Conservation (phyloP, 192 early-diverging fungal genomes). For the Coemansia aciculifera region DNA sequence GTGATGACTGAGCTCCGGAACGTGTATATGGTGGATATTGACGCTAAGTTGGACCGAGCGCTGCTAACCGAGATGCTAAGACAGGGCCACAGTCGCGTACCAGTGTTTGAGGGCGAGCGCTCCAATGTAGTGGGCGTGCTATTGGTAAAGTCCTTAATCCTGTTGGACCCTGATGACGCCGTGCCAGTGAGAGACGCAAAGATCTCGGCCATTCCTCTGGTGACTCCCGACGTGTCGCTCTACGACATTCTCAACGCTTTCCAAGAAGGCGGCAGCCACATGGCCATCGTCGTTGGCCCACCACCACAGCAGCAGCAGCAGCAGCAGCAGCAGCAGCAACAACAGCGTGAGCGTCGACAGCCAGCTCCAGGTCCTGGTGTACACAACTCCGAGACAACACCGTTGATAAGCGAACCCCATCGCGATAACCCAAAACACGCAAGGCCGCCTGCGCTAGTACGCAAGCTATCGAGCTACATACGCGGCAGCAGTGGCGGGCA, state of each 20-base stretch:
- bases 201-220: slow-evolving; percentile 52
- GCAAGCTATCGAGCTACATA: slow-evolving; percentile 43
- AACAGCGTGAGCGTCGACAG: neutral
- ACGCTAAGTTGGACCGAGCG: slow-evolving; percentile 60
- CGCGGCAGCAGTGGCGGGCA: slow-evolving; percentile 7
- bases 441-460: slow-evolving; percentile 26
- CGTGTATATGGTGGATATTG: slow-evolving; percentile 66
- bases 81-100: slow-evolving; percentile 76
- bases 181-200: slow-evolving; percentile 62
- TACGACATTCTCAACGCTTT: slow-evolving; percentile 82
- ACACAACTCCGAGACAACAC: slow-evolving; percentile 11
- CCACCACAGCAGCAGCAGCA: slow-evolving; percentile 1
- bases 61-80: slow-evolving; percentile 63
- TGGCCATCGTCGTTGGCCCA: slow-evolving; percentile 65
- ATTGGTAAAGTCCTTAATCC: slow-evolving; percentile 71
- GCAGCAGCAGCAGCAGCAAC: neutral
- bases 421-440: neutral
- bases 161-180: slow-evolving; percentile 71
- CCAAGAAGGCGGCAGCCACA: slow-evolving; percentile 79
- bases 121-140: slow-evolving; percentile 75
- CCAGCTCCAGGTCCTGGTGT: neutral
- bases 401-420: slow-evolving; percentile 9
- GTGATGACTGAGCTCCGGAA: slow-evolving; percentile 75
- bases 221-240: slow-evolving; percentile 49
- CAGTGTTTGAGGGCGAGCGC: slow-evolving; percentile 62